Evolutionary conservation across 495 filamentous ascomycete species (phyloP).

Genomic region (Xylaria sp.): DNA sequence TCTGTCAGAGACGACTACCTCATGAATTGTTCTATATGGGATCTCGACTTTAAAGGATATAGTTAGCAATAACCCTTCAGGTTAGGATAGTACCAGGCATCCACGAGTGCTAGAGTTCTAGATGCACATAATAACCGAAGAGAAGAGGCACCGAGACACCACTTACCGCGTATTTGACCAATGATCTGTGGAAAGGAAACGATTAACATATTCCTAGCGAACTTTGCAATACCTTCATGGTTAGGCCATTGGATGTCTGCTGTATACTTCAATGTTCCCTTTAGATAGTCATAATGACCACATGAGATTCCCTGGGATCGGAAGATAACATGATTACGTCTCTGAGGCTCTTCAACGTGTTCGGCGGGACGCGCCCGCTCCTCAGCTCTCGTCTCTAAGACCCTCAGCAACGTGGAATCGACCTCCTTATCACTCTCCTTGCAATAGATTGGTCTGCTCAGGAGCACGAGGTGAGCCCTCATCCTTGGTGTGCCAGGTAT

Average conservation of each 20-base stretch:
- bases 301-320: constrained; percentile 47
- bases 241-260: constrained; percentile 49
- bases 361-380: constrained; percentile 29
- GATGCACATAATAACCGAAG: background rate
- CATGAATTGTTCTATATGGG: constrained; percentile 36
- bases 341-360: background rate
- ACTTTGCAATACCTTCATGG: constrained; percentile 48
- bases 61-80: constrained; percentile 11
- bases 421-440: constrained; percentile 48
- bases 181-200: constrained; percentile 31
- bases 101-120: background rate
- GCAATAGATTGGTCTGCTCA: constrained; percentile 49
- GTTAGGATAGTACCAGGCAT: background rate
- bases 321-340: constrained; percentile 39
- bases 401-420: constrained; percentile 45
- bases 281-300: constrained; percentile 57
- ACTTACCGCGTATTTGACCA: constrained; percentile 20
- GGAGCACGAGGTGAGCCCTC: constrained; percentile 46
- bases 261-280: constrained; percentile 50
- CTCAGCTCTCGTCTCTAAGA: constrained; percentile 45
- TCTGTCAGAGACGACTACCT: constrained; percentile 29
- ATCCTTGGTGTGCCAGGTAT: constrained; percentile 5
- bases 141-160: background rate
- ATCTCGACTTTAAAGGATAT: constrained; percentile 31
- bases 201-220: constrained; percentile 50